Evolutionary conservation across 2,329 filamentous ascomycete species (phyloP), one percentile per base, ranked within the genome.

Genomic region (Verticillium nubilum): DNA sequence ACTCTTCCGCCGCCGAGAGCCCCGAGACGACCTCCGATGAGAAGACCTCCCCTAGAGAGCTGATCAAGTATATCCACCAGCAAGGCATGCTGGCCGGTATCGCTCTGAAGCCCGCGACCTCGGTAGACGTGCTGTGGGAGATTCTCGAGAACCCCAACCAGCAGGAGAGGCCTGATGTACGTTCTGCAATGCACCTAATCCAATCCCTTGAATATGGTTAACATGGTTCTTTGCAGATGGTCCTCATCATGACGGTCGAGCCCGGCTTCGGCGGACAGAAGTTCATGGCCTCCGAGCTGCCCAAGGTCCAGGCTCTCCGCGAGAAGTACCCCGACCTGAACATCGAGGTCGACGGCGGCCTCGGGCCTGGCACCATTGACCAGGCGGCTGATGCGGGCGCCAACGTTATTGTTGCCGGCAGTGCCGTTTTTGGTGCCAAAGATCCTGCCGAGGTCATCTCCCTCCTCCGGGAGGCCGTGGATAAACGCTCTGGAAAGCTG

Each of bases 261-360:
- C 95, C 95, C 52, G 95, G 95, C 53, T 99, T 99, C 71, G 95
- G 95, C 63, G 95, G 95, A 6, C 95, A 99, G 73, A 97, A 97
- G 72, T 99, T 99, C 81, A 98, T 98, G 92, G 87, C 92, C 13
- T 91, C 91, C 6, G 92, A 97, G 78, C 85, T 99, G 66, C 92
- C 94, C 71, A 99, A 99, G 79, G 95, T 99, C 26, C 78, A 89
- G 65, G 92, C 88, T 42, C 81, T 99, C 67, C 86, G 95, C 61
- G 79, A 88, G 71, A 86, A 85, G 69, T 99, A 98, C 73, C 94
- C 95, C 2, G 84, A 97, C 5, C 78, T 99, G 63, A 95, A 97
- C 77, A 99, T 99, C 68, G 95, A 99, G 77, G 94, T 99, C 47
- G 95, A 99, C 73, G 95, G 95, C 58, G 95, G 95, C 3, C 76